These are phyloP conservation scores for Iris macrosiphon DNA, from an alignment of 106 monocot genomes.

Conservation along the genomic window DNA sequence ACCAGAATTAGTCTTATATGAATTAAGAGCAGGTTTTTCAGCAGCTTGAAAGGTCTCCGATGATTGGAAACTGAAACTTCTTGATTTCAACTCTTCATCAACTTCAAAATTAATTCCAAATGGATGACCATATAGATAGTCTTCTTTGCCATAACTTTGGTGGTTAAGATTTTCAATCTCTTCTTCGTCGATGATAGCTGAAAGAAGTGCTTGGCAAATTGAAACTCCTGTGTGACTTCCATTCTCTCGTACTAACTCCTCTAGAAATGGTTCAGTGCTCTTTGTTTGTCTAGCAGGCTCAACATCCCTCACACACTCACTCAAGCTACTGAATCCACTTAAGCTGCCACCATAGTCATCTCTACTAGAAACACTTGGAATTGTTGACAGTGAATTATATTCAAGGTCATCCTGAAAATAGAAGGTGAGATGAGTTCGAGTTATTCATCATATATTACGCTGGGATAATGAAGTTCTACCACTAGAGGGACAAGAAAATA, in stretches of 20 bases:
- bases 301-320: slow-evolving; percentile 8
- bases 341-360: too few relatives aligned
- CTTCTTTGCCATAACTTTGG: slow-evolving; percentile 18
- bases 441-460: too few relatives aligned
- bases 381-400: slow-evolving; percentile 14
- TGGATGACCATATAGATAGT: slow-evolving; percentile 8
- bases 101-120: slow-evolving; percentile 23
- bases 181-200: slow-evolving; percentile 61
- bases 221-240: slow-evolving; percentile 31
- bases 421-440: too few relatives aligned
- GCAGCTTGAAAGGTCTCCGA: slow-evolving; percentile 13
- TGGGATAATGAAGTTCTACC: too few relatives aligned
- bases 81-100: slow-evolving; percentile 23
- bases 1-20: slow-evolving; percentile 18
- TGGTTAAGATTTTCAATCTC: slow-evolving; percentile 29
- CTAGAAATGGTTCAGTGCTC: slow-evolving; percentile 27
- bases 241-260: slow-evolving; percentile 34
- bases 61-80: slow-evolving; percentile 5
- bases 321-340: slow-evolving; percentile 19
- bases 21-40: slow-evolving; percentile 17
- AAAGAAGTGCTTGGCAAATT: slow-evolving; percentile 63
- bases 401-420: too few relatives aligned
- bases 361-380: slow-evolving; percentile 11
- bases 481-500: too few relatives aligned
- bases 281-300: slow-evolving; percentile 12